phyloP scores from a whole-genome alignment of 2,329 filamentous ascomycete genomes.

The Fusarium luffae region DNA sequence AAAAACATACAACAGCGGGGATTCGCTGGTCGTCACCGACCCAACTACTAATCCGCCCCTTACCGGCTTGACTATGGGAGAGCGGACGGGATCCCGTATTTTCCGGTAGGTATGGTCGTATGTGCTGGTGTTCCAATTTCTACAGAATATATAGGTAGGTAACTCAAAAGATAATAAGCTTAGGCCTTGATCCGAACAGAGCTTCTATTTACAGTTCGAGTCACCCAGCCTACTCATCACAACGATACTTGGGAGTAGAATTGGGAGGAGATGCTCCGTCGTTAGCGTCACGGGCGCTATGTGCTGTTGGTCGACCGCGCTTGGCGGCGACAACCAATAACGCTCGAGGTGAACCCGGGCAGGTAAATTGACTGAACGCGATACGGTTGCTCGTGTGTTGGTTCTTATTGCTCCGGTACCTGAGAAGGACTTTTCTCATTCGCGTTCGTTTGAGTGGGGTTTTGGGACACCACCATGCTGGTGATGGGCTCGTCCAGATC shows the following conservation, averaged over 20 bases:
- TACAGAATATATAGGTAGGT: rapidly evolving
- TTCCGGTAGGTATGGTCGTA: neutral
- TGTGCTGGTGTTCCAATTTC: rapidly evolving
- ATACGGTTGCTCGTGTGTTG: neutral
- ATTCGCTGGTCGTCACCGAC: no score
- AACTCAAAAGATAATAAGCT: rapidly evolving
- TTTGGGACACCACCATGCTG: neutral
- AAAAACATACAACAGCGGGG: neutral
- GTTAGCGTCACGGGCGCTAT: neutral
- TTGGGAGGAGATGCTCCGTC: neutral
- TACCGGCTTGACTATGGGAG: no score
- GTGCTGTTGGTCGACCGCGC: neutral
- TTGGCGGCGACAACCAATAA: neutral
- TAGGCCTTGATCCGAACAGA: neutral
- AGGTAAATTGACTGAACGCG: neutral
- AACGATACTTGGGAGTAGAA: neutral
- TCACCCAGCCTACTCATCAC: neutral
- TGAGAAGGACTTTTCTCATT: neutral
- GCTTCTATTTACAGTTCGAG: neutral
- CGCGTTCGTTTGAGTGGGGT: neutral
- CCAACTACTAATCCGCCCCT: no score
- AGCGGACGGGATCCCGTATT: neutral
- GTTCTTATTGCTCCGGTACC: neutral
- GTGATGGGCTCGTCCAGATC: neutral
- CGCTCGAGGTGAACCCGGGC: neutral